Conservation (phyloP, 768 basidiomycete species). For the Pleurotus djamor region DNA sequence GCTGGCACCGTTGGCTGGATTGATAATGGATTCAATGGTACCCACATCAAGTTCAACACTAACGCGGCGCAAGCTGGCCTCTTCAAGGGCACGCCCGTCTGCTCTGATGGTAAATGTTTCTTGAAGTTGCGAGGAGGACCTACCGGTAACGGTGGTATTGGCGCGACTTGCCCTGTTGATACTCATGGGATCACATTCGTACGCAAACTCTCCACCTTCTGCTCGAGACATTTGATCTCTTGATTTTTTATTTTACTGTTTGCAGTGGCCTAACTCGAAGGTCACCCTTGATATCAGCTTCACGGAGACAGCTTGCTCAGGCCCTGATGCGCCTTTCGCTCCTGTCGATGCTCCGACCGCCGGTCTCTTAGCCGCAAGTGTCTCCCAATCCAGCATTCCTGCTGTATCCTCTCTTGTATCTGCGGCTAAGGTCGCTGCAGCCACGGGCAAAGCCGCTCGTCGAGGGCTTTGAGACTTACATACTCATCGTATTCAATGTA, state of each 20-base stretch:
- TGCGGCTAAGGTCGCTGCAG: neutral
- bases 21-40: neutral
- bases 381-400: neutral
- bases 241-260: neutral
- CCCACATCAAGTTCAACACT: slow-evolving; percentile 2
- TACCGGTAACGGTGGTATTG: neutral
- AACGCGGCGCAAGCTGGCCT: neutral
- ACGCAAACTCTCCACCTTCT: neutral
- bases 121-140: slow-evolving; percentile 1
- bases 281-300: neutral
- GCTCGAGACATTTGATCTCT: neutral
- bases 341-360: neutral
- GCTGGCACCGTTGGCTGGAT: neutral
- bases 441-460: neutral
- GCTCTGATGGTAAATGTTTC: slow-evolving; percentile 1
- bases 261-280: slow-evolving; percentile 5
- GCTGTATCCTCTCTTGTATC: neutral
- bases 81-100: neutral
- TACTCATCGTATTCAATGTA: too few species aligned
- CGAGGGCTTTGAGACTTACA: too few species aligned
- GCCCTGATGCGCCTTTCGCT: neutral
- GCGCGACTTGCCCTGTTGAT: neutral
- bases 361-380: neutral
- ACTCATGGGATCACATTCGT: slow-evolving; percentile 2
- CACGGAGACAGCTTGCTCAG: slow-evolving; percentile 3